Evolutionary conservation across 352 stramenopile species (phyloP).

Genomic region (Pythium oligandrum): DNA sequence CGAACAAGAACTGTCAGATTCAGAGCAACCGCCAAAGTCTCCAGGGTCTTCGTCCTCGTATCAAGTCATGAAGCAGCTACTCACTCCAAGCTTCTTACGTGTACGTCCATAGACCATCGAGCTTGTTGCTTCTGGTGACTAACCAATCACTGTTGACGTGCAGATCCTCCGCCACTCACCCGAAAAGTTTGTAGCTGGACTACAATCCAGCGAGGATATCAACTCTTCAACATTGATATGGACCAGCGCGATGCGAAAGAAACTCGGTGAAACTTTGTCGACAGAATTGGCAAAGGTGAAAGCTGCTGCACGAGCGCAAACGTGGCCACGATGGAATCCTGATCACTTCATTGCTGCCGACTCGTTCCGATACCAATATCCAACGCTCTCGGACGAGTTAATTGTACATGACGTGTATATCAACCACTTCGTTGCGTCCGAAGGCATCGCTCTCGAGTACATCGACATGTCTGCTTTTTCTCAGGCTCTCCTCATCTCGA

Average conservation of each 20-base stretch:
- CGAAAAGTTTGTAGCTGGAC: slow-evolving; percentile 49
- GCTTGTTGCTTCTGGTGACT: too few relatives aligned
- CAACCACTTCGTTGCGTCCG: slow-evolving; percentile 65
- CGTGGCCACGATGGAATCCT: slow-evolving; percentile 74
- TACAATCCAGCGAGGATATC: slow-evolving; percentile 66
- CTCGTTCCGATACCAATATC: slow-evolving; percentile 84
- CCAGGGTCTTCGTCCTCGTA: slow-evolving; percentile 24
- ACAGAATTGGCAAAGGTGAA: slow-evolving; percentile 67
- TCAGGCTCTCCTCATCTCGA: slow-evolving; percentile 72
- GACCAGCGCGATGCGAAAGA: slow-evolving; percentile 62
- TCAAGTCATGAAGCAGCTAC: slow-evolving; percentile 69
- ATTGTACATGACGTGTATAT: slow-evolving; percentile 82
- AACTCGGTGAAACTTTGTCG: slow-evolving; percentile 45
- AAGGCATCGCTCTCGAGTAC: slow-evolving; percentile 53
- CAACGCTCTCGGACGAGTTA: slow-evolving; percentile 64
- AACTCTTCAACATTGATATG: slow-evolving; percentile 64
- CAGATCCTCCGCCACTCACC: slow-evolving; percentile 59
- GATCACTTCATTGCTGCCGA: slow-evolving; percentile 84
- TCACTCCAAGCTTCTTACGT: slow-evolving; percentile 74
- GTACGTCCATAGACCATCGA: slow-evolving; percentile 21
- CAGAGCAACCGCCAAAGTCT: too few relatives aligned
- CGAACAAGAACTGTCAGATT: slow-evolving; percentile 20
- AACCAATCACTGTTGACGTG: not conserved
- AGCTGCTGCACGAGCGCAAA: slow-evolving; percentile 35
- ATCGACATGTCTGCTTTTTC: slow-evolving; percentile 77